Evolutionary conservation across 306 rosid species (phyloP), one percentile per base, ranked within the genome.

Genomic region (Mimosa pudica): DNA sequence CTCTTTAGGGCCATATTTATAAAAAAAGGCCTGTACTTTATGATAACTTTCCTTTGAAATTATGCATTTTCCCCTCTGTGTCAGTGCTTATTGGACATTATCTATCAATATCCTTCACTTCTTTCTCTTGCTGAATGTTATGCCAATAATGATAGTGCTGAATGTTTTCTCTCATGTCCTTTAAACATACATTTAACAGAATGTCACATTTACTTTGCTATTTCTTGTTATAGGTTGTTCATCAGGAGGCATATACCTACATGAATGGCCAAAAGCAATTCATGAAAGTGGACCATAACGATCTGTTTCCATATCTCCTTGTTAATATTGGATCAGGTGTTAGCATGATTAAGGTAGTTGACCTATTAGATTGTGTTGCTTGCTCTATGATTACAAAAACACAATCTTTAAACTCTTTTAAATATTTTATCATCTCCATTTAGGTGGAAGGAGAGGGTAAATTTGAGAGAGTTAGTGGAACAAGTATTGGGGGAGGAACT

Each of bases 291-390:
- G 95, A 89, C 84, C 91, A 86, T 73, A 87, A 88, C 17, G 96
- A 95, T 87, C 71, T 93, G 62, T 95, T 90, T 79, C 99, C 98
- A 16, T 95, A 89, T 85, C 97, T 95, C 58, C 98, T 95, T 67
- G 99, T 95, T 76, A 95, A 90, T 77, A 91, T 93, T 66, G 99
- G 99, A 7, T 95, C 99, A 75, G 99, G 99, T 78, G 98, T 95
- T 85, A 88, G 99, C 85, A 95, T 95, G 96, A 88, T 93, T 78
- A 95, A 95, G 98, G 99, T 95, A 69, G 68, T 71, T 81, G 17
- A 81, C 38, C 2, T 30, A n/a, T 55, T 6, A 55, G 74, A 51
- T 69, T 61, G 65, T 49, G 62, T 77, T 49, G 20, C 73, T 57
- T 49, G 35, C 80, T 67, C 38, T 71, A 58, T 65, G 74, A 42